These are phyloP conservation scores for Cryptococcus depauperatus DNA, from an alignment of 1,284 basidiomycete species.

Conservation along the genomic window DNA sequence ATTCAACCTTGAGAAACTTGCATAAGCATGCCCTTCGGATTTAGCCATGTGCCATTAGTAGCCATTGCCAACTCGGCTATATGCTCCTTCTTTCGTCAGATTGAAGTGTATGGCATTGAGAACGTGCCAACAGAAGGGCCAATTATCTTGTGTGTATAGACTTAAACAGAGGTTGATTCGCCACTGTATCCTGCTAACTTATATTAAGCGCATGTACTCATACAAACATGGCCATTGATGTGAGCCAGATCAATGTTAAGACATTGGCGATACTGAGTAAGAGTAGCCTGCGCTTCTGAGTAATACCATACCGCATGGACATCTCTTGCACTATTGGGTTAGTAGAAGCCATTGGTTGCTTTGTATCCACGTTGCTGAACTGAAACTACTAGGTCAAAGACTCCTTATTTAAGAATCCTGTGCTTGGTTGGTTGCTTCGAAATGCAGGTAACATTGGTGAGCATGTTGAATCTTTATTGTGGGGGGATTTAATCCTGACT, in stretches of 20 bases:
- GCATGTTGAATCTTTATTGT: constrained; percentile 3
- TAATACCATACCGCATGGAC: constrained; percentile 38
- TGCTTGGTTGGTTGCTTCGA: constrained; percentile 64
- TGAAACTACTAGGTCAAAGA: constrained; percentile 42
- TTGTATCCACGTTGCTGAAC: not conserved
- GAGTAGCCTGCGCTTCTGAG: constrained; percentile 40
- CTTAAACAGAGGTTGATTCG: not conserved
- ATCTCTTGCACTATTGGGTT: constrained; percentile 82
- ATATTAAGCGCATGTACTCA: constrained; percentile 70
- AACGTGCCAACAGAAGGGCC: constrained; percentile 76
- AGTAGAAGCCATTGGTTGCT: constrained; percentile 52
- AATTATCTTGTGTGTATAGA: constrained; percentile 73
- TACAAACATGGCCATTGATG: constrained; percentile 90
- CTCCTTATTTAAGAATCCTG: constrained; percentile 66
- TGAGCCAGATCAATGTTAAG: constrained; percentile 44
- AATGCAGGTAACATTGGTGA: constrained; percentile 76
- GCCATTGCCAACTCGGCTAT: constrained; percentile 63
- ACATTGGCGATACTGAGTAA: not conserved
- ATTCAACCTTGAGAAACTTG: not conserved
- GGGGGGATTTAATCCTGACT: constrained; percentile 9
- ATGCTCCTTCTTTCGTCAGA: constrained; percentile 75
- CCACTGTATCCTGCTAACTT: not conserved
- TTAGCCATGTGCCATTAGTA: constrained; percentile 59
- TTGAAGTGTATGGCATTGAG: constrained; percentile 72
- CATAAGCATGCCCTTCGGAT: constrained; percentile 45